Conservation (phyloP, 805 yeast species). For the Saccharomycopsis selenospora region DNA sequence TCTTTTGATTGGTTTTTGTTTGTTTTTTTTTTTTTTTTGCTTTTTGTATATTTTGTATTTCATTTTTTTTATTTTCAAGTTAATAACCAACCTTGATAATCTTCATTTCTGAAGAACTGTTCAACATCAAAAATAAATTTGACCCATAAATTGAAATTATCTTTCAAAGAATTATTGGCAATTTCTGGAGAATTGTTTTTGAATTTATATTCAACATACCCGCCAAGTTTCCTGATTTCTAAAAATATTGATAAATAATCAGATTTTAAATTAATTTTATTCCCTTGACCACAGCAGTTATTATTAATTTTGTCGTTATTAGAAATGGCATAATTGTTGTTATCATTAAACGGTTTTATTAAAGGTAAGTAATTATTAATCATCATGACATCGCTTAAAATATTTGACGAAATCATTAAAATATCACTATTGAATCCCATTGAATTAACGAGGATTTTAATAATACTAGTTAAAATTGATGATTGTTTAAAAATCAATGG, state of each 20-base stretch:
- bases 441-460: slow-evolving; percentile 27
- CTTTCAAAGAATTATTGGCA: neutral
- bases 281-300: slow-evolving; percentile 6
- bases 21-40: too few species aligned
- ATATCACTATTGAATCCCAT: slow-evolving; percentile 25
- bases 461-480: slow-evolving; percentile 24
- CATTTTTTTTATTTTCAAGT: too few species aligned
- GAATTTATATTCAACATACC: slow-evolving; percentile 11
- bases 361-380: slow-evolving; percentile 25
- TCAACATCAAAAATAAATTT: slow-evolving; percentile 7
- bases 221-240: slow-evolving; percentile 7
- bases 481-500: slow-evolving; percentile 28
- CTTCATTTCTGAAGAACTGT: slow-evolving; percentile 11
- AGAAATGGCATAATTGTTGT: slow-evolving; percentile 19
- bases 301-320: slow-evolving; percentile 13
- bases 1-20: too few species aligned
- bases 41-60: too few species aligned
- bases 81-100: slow-evolving; percentile 17
- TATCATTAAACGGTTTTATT: slow-evolving; percentile 26
- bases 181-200: neutral
- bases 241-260: slow-evolving; percentile 4
- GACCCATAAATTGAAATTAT: slow-evolving; percentile 9
- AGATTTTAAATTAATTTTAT: slow-evolving; percentile 9
- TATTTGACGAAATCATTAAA: slow-evolving; percentile 23
- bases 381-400: slow-evolving; percentile 25